phyloP scores from a whole-genome alignment of 768 basidiomycete genomes.

The Cubamyces sp. region DNA sequence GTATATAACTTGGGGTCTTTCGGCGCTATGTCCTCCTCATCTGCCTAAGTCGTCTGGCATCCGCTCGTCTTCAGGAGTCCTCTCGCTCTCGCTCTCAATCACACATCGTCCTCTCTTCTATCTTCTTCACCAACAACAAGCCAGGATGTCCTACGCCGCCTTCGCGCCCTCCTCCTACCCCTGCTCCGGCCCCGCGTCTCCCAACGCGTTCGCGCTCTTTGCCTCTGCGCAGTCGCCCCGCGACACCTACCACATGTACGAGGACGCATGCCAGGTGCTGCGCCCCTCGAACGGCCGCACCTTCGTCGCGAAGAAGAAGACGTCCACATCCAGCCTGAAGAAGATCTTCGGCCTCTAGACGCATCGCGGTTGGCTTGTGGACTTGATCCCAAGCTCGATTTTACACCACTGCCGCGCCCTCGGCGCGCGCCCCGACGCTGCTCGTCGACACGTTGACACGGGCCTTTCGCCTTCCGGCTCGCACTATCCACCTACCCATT shows the following conservation, averaged over 20 bases:
- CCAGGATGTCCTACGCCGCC: constrained; percentile 26
- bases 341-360: constrained; percentile 29
- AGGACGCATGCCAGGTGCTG: constrained; percentile 28
- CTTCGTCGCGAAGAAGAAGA: constrained; percentile 18
- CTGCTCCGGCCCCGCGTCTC: constrained; percentile 24
- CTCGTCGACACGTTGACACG: constrained; percentile 1
- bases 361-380: neutral
- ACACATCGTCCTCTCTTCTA: neutral
- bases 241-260: constrained; percentile 28
- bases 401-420: neutral
- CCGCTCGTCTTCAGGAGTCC: constrained; percentile 1
- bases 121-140: neutral
- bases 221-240: constrained; percentile 27
- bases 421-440: constrained; percentile 28
- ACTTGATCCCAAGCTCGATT: neutral
- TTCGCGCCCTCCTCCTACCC: constrained; percentile 17
- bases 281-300: constrained; percentile 23
- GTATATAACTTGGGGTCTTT: constrained; percentile 4
- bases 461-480: neutral
- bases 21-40: neutral
- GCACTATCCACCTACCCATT: too few species aligned
- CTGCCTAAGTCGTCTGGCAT: constrained; percentile 1
- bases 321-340: constrained; percentile 21
- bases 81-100: constrained; percentile 2
- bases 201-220: constrained; percentile 28